These are phyloP conservation scores for Mucor irregularis DNA, from an alignment of 371 early-diverging fungal genomes.

Conservation along the genomic window DNA sequence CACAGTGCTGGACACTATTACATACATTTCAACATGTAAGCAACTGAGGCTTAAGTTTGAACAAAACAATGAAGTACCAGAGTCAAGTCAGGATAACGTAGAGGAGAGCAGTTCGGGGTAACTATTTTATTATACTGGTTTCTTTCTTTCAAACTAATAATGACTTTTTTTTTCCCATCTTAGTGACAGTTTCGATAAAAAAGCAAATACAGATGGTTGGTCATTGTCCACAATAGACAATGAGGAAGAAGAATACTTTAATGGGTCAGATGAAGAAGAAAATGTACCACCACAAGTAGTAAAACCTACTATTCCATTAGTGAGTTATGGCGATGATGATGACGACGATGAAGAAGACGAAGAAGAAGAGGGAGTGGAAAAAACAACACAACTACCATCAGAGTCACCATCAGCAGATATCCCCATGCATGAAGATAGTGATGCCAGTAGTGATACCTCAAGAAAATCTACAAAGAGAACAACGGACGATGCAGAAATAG, in stretches of 20 bases:
- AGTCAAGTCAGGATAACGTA: constrained; percentile 2
- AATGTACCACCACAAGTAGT: constrained; percentile 18
- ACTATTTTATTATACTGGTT: too few species aligned
- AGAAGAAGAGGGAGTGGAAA: not conserved
- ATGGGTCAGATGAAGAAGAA: constrained; percentile 68
- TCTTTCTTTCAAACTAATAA: too few species aligned
- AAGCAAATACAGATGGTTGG: constrained; percentile 6
- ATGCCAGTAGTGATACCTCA: not conserved
- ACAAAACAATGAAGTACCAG: constrained; percentile 49
- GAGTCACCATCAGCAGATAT: too few species aligned
- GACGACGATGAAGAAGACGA: constrained; percentile 48
- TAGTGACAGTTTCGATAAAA: constrained; percentile 21
- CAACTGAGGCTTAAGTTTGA: constrained; percentile 60
- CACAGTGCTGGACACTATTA: constrained; percentile 58
- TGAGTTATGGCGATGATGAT: constrained; percentile 54
- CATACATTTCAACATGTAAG: constrained; percentile 64
- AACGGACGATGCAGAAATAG: not conserved
- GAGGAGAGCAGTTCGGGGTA: too few species aligned
- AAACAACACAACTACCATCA: too few species aligned
- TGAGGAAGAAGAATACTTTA: constrained; percentile 87
- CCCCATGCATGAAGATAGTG: not conserved
- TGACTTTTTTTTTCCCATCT: not conserved
- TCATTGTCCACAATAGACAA: constrained; percentile 61
- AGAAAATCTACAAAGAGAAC: constrained; percentile 1
- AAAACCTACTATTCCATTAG: constrained; percentile 24